Percentiles rank a stretch among this genome's conserved stretches.
phyloP scores from a whole-genome alignment of 306 rosid genomes.

The Lathyrus sativus region DNA sequence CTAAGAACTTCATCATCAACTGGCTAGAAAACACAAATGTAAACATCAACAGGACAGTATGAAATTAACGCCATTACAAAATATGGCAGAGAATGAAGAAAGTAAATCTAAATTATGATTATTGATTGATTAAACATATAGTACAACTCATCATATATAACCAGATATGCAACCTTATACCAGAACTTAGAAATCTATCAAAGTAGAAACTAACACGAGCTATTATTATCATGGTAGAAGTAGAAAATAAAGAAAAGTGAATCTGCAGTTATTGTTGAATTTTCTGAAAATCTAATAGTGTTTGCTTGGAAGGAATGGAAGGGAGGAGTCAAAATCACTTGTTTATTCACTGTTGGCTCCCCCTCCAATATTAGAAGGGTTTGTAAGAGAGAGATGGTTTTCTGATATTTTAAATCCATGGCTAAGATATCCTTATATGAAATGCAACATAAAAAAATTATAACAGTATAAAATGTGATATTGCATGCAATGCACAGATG shows the following conservation, averaged over 20 bases:
- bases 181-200: neutral
- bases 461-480: slow-evolving; percentile 1
- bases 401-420: neutral
- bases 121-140: neutral
- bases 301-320: neutral
- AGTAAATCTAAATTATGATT: neutral
- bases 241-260: slow-evolving; percentile 5
- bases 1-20: slow-evolving; percentile 64
- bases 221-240: neutral
- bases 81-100: slow-evolving; percentile 11
- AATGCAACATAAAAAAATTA: neutral
- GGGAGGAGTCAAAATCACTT: neutral
- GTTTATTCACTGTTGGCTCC: neutral
- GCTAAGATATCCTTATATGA: neutral
- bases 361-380: neutral
- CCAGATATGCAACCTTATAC: neutral
- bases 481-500: neutral
- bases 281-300: neutral
- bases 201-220: neutral
- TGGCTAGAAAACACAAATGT: slow-evolving; percentile 53
- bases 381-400: neutral
- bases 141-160: neutral
- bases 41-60: slow-evolving; percentile 25
- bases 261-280: slow-evolving; percentile 5
- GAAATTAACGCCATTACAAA: slow-evolving; percentile 1